A percentile compares a stretch with the other conserved stretches of the same genome.
Conservation (phyloP, 116 monocot genomes). For the Iris pallida region DNA sequence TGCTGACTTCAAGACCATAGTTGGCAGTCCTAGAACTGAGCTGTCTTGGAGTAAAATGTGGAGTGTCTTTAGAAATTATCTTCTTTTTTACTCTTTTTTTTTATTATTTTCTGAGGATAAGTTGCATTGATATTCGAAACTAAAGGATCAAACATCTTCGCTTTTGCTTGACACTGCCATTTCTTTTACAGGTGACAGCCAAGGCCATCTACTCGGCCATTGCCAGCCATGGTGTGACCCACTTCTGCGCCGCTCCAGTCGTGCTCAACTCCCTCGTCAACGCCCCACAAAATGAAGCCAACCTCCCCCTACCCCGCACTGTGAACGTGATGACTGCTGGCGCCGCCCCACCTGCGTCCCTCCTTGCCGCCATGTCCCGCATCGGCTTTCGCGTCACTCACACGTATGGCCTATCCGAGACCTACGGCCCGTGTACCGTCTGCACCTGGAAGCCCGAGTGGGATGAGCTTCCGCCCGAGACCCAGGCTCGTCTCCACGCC, state of each 20-base stretch:
- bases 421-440: conserved; percentile 78
- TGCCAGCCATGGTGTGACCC: conserved; percentile 73
- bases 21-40: too few relatives aligned
- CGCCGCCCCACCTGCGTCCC: conserved; percentile 68
- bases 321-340: conserved; percentile 87
- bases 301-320: conserved; percentile 69
- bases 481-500: conserved; percentile 57
- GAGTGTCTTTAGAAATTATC: too few relatives aligned
- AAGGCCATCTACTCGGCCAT: conserved; percentile 63
- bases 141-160: too few relatives aligned
- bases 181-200: conserved; percentile 34
- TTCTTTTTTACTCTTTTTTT: too few relatives aligned
- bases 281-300: conserved; percentile 52
- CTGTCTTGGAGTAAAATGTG: too few relatives aligned
- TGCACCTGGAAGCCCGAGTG: conserved; percentile 92
- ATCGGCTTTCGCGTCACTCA: conserved; percentile 85
- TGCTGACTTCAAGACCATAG: too few relatives aligned
- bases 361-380: conserved; percentile 65
- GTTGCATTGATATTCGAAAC: too few relatives aligned
- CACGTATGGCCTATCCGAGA: conserved; percentile 94
- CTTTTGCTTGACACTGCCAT: too few relatives aligned
- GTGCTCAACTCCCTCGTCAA: conserved; percentile 78
- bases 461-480: conserved; percentile 51
- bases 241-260: conserved; percentile 85
- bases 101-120: too few relatives aligned